Conservation (phyloP, 352 stramenopile species). For the Pythium phragmiticola region DNA sequence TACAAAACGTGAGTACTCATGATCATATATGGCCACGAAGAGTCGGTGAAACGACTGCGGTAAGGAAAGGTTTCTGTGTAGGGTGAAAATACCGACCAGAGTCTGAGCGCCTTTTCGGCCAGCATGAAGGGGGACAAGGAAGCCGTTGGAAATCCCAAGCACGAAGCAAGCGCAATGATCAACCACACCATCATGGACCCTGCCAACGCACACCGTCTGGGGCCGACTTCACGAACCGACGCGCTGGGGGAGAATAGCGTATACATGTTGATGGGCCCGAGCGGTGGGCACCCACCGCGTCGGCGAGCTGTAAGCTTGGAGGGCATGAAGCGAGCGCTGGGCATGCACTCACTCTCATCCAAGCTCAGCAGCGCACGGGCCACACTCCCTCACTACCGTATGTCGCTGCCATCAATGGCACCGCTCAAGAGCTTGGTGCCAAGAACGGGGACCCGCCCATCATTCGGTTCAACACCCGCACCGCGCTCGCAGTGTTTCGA, state of each 20-base stretch:
- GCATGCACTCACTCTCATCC: background rate
- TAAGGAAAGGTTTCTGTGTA: background rate
- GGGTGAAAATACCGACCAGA: background rate
- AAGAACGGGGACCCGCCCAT: background rate
- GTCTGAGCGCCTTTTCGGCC: too few relatives aligned
- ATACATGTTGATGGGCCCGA: background rate
- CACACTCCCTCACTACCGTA: slow-evolving; percentile 9
- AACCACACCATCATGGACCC: background rate
- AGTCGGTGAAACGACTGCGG: background rate
- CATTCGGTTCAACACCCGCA: background rate
- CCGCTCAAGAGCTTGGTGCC: background rate
- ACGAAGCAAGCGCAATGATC: background rate
- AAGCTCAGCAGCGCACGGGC: slow-evolving; percentile 9
- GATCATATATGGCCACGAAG: background rate
- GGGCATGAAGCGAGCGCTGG: background rate
- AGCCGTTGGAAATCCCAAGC: too few relatives aligned
- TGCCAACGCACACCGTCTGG: background rate
- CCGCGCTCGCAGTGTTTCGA: background rate
- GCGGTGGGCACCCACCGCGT: background rate
- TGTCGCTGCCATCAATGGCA: slow-evolving; percentile 14
- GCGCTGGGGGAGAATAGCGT: background rate
- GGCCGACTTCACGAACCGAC: background rate
- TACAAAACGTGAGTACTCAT: too few relatives aligned
- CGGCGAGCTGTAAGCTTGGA: background rate
- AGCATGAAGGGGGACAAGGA: too few relatives aligned